phyloP scores from a whole-genome alignment of 805 yeast species.

The Monosporozyma solicola region DNA sequence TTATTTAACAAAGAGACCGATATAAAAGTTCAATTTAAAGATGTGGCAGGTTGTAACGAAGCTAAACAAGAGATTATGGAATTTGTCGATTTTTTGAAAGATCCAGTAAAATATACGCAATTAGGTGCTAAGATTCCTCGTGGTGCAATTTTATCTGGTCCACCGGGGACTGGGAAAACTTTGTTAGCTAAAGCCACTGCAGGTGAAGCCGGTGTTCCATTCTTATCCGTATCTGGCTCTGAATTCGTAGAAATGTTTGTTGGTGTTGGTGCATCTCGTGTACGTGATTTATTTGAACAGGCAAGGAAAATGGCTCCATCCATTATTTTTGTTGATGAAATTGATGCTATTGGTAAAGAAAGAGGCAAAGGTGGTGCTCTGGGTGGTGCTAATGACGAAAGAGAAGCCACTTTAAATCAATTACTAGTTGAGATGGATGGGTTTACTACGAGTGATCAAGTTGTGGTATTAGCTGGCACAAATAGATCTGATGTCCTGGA shows the following conservation, averaged over 20 bases:
- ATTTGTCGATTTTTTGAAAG: conserved; percentile 79
- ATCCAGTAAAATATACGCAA: conserved; percentile 75
- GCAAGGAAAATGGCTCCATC: conserved; percentile 89
- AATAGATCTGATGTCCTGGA: conserved; percentile 88
- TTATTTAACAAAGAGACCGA: conserved; percentile 75
- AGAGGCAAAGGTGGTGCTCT: conserved; percentile 64
- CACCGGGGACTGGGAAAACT: conserved; percentile 97
- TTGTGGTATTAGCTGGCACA: conserved; percentile 91
- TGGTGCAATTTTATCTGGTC: conserved; percentile 90
- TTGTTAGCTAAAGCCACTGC: conserved; percentile 90
- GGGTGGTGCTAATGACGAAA: conserved; percentile 83
- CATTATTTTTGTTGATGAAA: conserved; percentile 86
- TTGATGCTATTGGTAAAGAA: conserved; percentile 90
- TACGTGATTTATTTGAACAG: conserved; percentile 81
- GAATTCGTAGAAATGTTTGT: conserved; percentile 97
- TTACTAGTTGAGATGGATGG: conserved; percentile 95
- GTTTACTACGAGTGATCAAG: conserved; percentile 77
- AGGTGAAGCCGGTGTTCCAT: conserved; percentile 94
- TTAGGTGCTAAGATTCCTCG: conserved; percentile 92
- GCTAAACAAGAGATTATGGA: conserved; percentile 95
- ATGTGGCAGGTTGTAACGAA: conserved; percentile 93
- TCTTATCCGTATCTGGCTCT: conserved; percentile 83
- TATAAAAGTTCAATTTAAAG: conserved; percentile 72
- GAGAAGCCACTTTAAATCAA: conserved; percentile 89
- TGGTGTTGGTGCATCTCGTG: conserved; percentile 94